Evolutionary conservation across 345 rosid species (phyloP).

Genomic region (Linum tenue): DNA sequence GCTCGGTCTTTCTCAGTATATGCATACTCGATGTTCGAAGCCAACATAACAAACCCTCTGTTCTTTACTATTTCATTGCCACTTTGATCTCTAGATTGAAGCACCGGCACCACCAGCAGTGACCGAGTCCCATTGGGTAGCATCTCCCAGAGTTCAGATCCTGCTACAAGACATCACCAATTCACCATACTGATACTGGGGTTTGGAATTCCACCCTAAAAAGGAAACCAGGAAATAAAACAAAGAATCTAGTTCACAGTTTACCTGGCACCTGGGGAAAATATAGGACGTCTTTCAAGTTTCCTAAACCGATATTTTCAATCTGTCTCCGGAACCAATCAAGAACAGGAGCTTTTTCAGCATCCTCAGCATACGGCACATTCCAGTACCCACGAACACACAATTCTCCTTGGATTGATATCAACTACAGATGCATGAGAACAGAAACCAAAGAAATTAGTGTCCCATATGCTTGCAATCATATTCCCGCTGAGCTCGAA

Average conservation of each 20-base stretch:
- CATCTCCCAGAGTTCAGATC: slow-evolving; percentile 42
- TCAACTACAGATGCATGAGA: slow-evolving; percentile 32
- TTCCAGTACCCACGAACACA: slow-evolving; percentile 92
- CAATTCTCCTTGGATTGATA: slow-evolving; percentile 45
- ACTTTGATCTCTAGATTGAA: slow-evolving; percentile 22
- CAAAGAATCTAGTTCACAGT: background rate
- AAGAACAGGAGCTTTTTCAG: slow-evolving; percentile 32
- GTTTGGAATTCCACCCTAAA: background rate
- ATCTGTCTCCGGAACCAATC: slow-evolving; percentile 57
- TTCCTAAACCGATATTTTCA: slow-evolving; percentile 48
- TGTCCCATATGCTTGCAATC: background rate
- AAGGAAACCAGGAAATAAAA: too few species aligned
- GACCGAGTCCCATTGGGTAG: slow-evolving; percentile 65
- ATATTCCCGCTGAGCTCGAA: background rate
- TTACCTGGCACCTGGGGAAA: slow-evolving; percentile 64
- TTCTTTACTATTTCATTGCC: slow-evolving; percentile 16
- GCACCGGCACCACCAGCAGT: slow-evolving; percentile 52
- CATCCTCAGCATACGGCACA: slow-evolving; percentile 27
- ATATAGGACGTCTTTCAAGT: slow-evolving; percentile 60
- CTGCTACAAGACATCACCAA: slow-evolving; percentile 29
- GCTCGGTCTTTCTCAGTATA: slow-evolving; percentile 73
- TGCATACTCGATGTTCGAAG: slow-evolving; percentile 65
- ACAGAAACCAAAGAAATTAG: background rate
- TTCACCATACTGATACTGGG: slow-evolving; percentile 3
- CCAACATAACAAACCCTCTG: slow-evolving; percentile 62